phyloP scores from a whole-genome alignment of 2,329 filamentous ascomycete species.

The Monosporascus sp. region DNA sequence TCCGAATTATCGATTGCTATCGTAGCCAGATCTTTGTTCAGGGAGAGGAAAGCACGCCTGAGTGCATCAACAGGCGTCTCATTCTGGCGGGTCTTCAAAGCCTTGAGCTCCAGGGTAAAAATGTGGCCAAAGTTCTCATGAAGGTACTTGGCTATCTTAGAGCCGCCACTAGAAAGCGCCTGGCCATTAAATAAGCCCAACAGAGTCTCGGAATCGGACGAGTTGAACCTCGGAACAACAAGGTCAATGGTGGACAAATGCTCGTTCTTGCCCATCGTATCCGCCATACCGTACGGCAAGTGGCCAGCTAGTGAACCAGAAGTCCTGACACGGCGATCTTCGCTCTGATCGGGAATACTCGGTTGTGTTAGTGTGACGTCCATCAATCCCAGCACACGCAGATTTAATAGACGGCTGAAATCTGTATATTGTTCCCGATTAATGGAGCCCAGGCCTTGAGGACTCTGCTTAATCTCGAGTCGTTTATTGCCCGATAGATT shows the following conservation, averaged over 20 bases:
- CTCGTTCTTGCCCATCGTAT: slow-evolving; percentile 87
- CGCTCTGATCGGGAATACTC: slow-evolving; percentile 89
- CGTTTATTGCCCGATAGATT: slow-evolving; percentile 97
- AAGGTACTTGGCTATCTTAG: slow-evolving; percentile 91
- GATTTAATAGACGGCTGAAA: slow-evolving; percentile 76
- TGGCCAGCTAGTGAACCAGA: slow-evolving; percentile 89
- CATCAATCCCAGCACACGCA: slow-evolving; percentile 90
- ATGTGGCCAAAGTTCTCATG: slow-evolving; percentile 92
- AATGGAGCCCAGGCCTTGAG: slow-evolving; percentile 45
- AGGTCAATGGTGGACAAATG: slow-evolving; percentile 94
- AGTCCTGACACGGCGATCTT: slow-evolving; percentile 92
- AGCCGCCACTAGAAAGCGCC: slow-evolving; percentile 80
- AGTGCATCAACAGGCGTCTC: slow-evolving; percentile 82
- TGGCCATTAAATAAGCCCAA: slow-evolving; percentile 96
- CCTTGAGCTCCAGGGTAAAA: slow-evolving; percentile 76
- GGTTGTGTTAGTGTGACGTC: slow-evolving; percentile 94
- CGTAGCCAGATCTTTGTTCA: slow-evolving; percentile 92
- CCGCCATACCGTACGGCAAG: slow-evolving; percentile 94
- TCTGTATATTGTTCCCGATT: slow-evolving; percentile 75
- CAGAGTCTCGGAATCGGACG: slow-evolving; percentile 82
- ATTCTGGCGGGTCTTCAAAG: slow-evolving; percentile 56
- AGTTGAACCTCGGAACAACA: slow-evolving; percentile 86
- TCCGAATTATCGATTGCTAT: slow-evolving; percentile 76
- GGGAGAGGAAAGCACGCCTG: slow-evolving; percentile 74
- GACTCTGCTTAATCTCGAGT: slow-evolving; percentile 75